Conservation (phyloP, 2,329 filamentous ascomycete genomes). For the Alternaria infectoria region DNA sequence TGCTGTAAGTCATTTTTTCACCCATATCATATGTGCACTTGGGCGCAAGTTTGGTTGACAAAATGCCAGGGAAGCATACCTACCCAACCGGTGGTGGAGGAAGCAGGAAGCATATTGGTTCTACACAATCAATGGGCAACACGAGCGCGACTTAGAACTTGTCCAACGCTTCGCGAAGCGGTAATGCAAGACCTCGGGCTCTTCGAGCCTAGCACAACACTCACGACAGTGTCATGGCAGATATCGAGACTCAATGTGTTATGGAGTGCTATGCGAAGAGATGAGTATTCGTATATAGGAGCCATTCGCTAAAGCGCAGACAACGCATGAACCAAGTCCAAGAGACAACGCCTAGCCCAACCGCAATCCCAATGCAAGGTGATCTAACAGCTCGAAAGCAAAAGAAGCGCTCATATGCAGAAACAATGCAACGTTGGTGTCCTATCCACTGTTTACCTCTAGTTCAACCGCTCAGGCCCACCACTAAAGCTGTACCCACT, state of each 20-base stretch:
- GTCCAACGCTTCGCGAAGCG: slow-evolving; percentile 25
- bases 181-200: neutral
- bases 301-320: slow-evolving; percentile 8
- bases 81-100: slow-evolving; percentile 64
- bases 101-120: slow-evolving; percentile 56
- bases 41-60: neutral
- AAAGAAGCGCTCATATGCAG: neutral
- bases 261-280: neutral
- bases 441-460: neutral
- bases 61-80: slow-evolving; percentile 54
- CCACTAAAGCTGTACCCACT: slow-evolving; percentile 30
- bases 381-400: neutral
- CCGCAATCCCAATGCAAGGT: neutral
- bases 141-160: slow-evolving; percentile 50
- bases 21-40: neutral
- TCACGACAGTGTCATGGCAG: neutral
- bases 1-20: slow-evolving; percentile 46
- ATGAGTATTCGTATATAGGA: neutral
- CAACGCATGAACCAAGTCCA: neutral
- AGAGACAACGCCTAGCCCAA: neutral
- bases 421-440: neutral
- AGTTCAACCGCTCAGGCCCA: slow-evolving; percentile 1
- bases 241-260: neutral
- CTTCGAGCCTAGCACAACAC: neutral
- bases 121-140: slow-evolving; percentile 52